Percentiles rank a stretch among this genome's conserved stretches.
Conservation (phyloP, 2,329 filamentous ascomycete genomes). For the Colletotrichum sp. region DNA sequence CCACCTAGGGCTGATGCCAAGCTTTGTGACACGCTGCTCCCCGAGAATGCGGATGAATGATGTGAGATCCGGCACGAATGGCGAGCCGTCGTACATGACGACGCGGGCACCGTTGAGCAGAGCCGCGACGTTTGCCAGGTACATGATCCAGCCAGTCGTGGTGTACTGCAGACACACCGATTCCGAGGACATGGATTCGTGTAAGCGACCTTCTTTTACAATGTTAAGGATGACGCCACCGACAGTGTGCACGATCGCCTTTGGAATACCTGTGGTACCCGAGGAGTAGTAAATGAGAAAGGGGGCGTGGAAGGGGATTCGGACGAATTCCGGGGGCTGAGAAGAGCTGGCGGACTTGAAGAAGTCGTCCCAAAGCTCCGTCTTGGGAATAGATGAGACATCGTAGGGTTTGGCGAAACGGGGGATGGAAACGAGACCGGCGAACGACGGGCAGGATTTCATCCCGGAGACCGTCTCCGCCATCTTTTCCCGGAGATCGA, state of each 20-base stretch:
- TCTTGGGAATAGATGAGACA: conserved; percentile 55
- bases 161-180: conserved; percentile 60
- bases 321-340: conserved; percentile 56
- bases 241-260: conserved; percentile 82
- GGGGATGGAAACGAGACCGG: conserved; percentile 68
- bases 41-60: conserved; percentile 68
- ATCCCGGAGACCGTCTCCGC: conserved; percentile 68
- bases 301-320: conserved; percentile 74
- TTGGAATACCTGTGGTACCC: conserved; percentile 83
- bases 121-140: conserved; percentile 64
- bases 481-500: conserved; percentile 78
- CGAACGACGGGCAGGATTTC: conserved; percentile 63
- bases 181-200: conserved; percentile 45
- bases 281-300: conserved; percentile 81
- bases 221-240: conserved; percentile 65
- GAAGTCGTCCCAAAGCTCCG: conserved; percentile 52
- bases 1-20: conserved; percentile 80
- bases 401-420: conserved; percentile 68
- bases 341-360: conserved; percentile 35
- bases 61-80: conserved; percentile 72
- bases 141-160: conserved; percentile 91
- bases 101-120: conserved; percentile 66
- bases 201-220: conserved; percentile 63
- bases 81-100: conserved; percentile 84
- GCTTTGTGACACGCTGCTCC: conserved; percentile 70